These are phyloP conservation scores for Hypsizygus marmoreus DNA, from an alignment of 768 basidiomycete species.

Conservation along the genomic window DNA sequence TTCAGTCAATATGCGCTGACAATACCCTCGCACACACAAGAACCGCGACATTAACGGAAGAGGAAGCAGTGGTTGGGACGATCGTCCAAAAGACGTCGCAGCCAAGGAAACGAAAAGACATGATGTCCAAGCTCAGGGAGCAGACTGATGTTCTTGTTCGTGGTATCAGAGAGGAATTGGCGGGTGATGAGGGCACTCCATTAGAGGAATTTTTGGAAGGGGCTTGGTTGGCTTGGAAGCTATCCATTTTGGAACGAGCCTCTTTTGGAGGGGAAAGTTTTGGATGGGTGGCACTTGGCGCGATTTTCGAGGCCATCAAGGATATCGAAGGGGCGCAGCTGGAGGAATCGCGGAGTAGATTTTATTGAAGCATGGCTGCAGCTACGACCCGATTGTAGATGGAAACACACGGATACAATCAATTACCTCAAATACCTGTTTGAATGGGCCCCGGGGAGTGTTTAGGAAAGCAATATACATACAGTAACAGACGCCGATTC, in stretches of 20 bases:
- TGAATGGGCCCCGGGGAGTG: not conserved
- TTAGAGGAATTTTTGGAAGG: slow-evolving; percentile 42
- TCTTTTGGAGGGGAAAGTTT: slow-evolving; percentile 63
- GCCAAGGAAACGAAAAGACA: slow-evolving; percentile 51
- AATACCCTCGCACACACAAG: slow-evolving; percentile 48
- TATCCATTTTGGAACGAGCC: slow-evolving; percentile 36
- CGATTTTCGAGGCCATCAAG: slow-evolving; percentile 55
- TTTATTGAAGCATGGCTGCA: slow-evolving; percentile 16
- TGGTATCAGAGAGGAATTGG: slow-evolving; percentile 49
- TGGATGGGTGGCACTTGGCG: slow-evolving; percentile 59
- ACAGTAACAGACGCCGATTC: slow-evolving; percentile 6
- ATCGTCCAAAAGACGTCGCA: slow-evolving; percentile 66
- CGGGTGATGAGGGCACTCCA: slow-evolving; percentile 46
- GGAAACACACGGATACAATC: no score
- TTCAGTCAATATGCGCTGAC: slow-evolving; percentile 48
- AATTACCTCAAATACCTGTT: not conserved
- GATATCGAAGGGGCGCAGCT: slow-evolving; percentile 19
- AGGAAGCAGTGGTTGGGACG: slow-evolving; percentile 66
- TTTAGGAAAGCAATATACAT: slow-evolving; percentile 4
- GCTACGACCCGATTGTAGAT: no score
- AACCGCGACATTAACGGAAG: slow-evolving; percentile 52
- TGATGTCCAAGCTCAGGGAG: slow-evolving; percentile 57
- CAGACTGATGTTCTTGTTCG: slow-evolving; percentile 54
- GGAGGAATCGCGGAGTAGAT: slow-evolving; percentile 14
- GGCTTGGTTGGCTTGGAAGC: slow-evolving; percentile 59